Evolutionary conservation across 352 stramenopile species (phyloP), one percentile per base, ranked within the genome.

Genomic region (Globisporangium uncinulatum): DNA sequence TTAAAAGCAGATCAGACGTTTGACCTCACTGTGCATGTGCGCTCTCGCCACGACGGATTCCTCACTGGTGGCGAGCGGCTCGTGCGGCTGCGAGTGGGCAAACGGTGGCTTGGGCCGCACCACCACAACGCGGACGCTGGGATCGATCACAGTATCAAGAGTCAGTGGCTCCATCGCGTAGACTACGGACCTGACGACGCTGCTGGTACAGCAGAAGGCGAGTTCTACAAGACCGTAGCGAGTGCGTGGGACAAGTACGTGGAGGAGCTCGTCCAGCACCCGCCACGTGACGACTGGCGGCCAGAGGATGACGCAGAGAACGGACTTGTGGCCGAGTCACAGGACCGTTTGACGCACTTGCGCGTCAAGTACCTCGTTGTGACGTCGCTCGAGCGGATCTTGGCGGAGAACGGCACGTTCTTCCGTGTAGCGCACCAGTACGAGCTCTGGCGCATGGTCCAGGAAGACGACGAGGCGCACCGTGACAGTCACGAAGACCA

Each of bases 401-500:
- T 87, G 32, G 77, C 62, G 43, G 75, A 86, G 43, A 63, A 51
- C 5, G 59, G 70, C 31, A 85, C 80, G 9, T 64, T 85, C 59
- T 88, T 90, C 32, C 66, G 74, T 10, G 57, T 56, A 6, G 56
- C 74, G 1, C 44, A 79, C 44, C 71, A 85, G 49, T 90, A 70
- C 48, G 77, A 90, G 48, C 42, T 73, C 20, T 90, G 80, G 77
- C 62, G 75, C 15, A 90, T 90, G 80, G 73, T 84, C 50, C 77
- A 86, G 63, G 77, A 90, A 54, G 79, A 90, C 57, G 65, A 67
- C 4, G 37, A 54, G 6, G 57, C 71, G 47, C 61, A 86, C 39
- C 72, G 67, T 6, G 17, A 15, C 45, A 39, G 70, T 56, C 6
- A 54, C 64, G 77, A 83, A 19, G 51, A 71, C 41, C 45, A 63